A percentile compares a stretch with the other conserved stretches of the same genome.
These are phyloP conservation scores for Monarda citriodora DNA, from an alignment of 305 asterid species.

Conservation along the genomic window DNA sequence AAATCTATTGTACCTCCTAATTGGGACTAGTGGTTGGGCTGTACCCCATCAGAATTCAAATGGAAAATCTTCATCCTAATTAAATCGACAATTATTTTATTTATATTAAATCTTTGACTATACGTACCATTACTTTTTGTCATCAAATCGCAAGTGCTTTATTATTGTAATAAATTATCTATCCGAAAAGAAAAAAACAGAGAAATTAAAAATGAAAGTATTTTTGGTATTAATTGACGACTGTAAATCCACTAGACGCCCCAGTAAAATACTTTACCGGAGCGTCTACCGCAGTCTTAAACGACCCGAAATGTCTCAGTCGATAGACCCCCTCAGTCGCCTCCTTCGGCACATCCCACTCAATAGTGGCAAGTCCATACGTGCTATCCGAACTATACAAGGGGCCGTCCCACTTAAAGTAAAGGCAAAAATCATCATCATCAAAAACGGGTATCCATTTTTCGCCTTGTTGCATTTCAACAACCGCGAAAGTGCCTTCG, in stretches of 20 bases:
- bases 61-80: too few relatives aligned
- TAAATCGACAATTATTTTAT: too few relatives aligned
- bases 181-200: background rate
- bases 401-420: conserved; percentile 41
- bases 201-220: background rate
- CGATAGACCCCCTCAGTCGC: conserved; percentile 32
- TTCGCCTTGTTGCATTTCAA: conserved; percentile 36
- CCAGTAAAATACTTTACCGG: conserved; percentile 38
- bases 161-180: too few relatives aligned
- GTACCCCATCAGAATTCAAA: too few relatives aligned
- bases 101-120: too few relatives aligned
- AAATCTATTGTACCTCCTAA: too few relatives aligned
- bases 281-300: conserved; percentile 24
- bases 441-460: conserved; percentile 39
- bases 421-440: conserved; percentile 48
- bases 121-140: background rate
- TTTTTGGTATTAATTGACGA: conserved; percentile 1
- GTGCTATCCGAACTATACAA: conserved; percentile 9
- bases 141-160: background rate
- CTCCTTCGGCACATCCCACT: conserved; percentile 49
- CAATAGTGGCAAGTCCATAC: conserved; percentile 41
- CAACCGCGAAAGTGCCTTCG: conserved; percentile 49
- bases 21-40: too few relatives aligned
- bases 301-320: conserved; percentile 41
- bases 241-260: conserved; percentile 42